These are phyloP conservation scores for Thraustochytrium striatum DNA, from an alignment of 352 stramenopile species.

Conservation along the genomic window DNA sequence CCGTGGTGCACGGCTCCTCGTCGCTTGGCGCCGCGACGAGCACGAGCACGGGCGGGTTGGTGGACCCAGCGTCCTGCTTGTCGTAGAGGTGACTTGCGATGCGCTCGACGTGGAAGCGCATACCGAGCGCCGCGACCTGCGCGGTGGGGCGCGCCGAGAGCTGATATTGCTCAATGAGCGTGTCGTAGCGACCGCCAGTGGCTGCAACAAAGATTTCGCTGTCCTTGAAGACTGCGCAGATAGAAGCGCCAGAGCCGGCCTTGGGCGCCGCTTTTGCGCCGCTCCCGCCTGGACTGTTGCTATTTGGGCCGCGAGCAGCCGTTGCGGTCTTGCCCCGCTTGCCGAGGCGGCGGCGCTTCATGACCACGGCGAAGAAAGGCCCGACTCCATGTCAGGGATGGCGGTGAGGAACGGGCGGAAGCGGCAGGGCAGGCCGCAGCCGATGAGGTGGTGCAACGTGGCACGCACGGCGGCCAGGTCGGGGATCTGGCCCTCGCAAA, in stretches of 20 bases:
- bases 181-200: constrained; percentile 21
- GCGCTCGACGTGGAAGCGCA: constrained; percentile 20
- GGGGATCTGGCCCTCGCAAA: no score
- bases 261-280: neutral
- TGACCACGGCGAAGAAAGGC: neutral
- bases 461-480: no score
- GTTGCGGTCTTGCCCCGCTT: neutral
- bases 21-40: constrained; percentile 5
- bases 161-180: neutral
- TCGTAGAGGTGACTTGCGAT: neutral
- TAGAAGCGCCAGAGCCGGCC: neutral
- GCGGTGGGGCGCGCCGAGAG: neutral
- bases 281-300: neutral
- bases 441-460: no score
- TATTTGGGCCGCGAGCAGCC: neutral
- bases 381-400: no score
- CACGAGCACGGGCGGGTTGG: neutral
- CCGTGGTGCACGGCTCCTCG: neutral
- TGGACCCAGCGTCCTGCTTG: neutral
- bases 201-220: constrained; percentile 27
- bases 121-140: neutral
- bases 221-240: constrained; percentile 4
- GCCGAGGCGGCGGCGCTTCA: neutral
- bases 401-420: neutral
- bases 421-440: no score